Evolutionary conservation across 805 yeast genomes (phyloP).

Genomic region (Starmerella vaccinii): DNA sequence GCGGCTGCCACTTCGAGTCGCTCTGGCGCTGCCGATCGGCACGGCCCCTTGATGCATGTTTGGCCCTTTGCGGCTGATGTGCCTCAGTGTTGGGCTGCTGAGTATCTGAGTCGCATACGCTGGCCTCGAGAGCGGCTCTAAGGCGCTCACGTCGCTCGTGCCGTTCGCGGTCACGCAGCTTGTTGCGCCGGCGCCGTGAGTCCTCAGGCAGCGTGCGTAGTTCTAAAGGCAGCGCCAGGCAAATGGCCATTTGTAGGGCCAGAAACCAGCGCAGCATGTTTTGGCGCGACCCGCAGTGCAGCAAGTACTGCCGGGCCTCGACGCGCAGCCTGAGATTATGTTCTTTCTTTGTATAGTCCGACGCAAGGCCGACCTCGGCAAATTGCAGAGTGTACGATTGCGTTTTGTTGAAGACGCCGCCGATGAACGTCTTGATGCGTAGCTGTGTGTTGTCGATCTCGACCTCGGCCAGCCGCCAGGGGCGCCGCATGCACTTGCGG

Average conservation of each 20-base stretch:
- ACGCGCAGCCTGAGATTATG: conserved; percentile 47
- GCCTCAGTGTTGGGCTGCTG: not conserved
- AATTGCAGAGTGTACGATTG: conserved; percentile 61
- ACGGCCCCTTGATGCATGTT: not conserved
- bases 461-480: conserved; percentile 60
- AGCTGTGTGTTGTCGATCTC: conserved; percentile 82
- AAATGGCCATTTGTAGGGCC: conserved; percentile 63
- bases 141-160: conserved; percentile 7
- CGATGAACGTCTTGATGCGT: conserved; percentile 42
- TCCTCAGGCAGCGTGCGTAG: conserved; percentile 64
- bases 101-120: not conserved
- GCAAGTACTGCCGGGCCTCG: conserved; percentile 71
- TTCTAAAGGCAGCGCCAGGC: conserved; percentile 65
- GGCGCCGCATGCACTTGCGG: conserved; percentile 52
- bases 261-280: conserved; percentile 72
- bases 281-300: conserved; percentile 52
- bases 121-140: not conserved
- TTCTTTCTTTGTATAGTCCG: conserved; percentile 60
- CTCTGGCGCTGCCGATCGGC: not conserved
- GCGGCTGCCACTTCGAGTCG: conserved; percentile 20
- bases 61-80: not conserved
- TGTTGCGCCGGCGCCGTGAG: conserved; percentile 15
- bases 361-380: conserved; percentile 74
- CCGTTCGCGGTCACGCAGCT: conserved; percentile 18
- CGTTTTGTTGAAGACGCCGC: conserved; percentile 29